phyloP scores from a whole-genome alignment of 1,139 yeast genomes.

The Pichia kudriavzevii region DNA sequence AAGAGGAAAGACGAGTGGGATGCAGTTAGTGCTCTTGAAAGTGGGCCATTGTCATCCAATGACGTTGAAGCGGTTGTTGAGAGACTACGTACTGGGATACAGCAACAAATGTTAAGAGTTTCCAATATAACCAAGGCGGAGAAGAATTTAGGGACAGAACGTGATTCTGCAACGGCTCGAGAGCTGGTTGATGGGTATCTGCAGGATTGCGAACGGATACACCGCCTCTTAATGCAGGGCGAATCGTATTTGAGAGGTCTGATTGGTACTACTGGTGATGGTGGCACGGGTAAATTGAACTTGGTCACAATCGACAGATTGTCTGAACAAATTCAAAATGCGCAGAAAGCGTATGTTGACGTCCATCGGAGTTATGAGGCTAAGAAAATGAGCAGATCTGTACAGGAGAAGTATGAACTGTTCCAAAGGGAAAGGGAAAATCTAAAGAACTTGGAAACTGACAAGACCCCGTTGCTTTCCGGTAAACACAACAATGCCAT shows the following conservation, averaged over 20 bases:
- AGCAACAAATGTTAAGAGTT: background rate
- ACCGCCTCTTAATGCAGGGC: too few relatives aligned
- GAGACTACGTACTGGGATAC: background rate
- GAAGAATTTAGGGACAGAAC: background rate
- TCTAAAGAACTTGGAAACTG: conserved; percentile 9
- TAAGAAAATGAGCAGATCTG: background rate
- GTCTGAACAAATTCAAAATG: background rate
- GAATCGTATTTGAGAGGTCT: too few relatives aligned
- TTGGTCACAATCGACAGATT: too few relatives aligned
- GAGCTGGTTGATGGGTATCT: conserved; percentile 6
- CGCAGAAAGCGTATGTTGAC: background rate
- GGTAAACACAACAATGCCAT: background rate
- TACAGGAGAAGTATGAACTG: background rate
- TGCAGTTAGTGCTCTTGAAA: too few relatives aligned
- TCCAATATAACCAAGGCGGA: background rate
- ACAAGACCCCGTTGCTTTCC: conserved; percentile 20
- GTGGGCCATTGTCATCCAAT: too few relatives aligned
- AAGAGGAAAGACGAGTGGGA: too few relatives aligned
- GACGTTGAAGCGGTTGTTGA: too few relatives aligned
- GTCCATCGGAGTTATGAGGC: background rate
- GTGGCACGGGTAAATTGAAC: too few relatives aligned
- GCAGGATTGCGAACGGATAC: too few relatives aligned
- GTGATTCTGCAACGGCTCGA: background rate
- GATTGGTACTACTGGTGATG: too few relatives aligned
- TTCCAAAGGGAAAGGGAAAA: background rate